Evolutionary conservation across 73 alveolate species (phyloP).

Genomic region (Tetrahymena elliotti): DNA sequence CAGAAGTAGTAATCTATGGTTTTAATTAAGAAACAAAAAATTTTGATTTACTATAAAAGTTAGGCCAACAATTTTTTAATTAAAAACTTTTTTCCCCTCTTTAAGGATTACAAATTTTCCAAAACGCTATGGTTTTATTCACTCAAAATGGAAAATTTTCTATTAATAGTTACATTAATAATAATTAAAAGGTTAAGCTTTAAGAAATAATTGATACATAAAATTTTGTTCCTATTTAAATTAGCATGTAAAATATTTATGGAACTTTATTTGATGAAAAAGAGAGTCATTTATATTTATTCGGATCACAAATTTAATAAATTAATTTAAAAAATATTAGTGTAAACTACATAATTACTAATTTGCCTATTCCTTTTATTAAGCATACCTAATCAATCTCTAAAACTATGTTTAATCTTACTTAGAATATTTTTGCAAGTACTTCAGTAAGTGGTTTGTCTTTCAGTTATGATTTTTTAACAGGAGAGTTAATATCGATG

Average conservation of each 20-base stretch:
- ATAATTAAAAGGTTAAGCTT: neutral
- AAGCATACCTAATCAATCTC: neutral
- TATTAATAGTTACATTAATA: neutral
- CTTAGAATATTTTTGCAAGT: neutral
- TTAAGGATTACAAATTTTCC: neutral
- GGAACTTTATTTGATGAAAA: neutral
- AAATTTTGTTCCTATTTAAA: neutral
- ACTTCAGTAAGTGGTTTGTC: neutral
- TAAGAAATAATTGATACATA: neutral
- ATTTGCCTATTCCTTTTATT: neutral
- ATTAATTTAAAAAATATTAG: neutral
- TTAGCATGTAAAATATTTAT: neutral
- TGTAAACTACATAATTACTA: neutral
- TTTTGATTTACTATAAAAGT: too few relatives aligned
- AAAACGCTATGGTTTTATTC: neutral
- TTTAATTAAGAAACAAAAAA: too few relatives aligned
- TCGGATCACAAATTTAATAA: neutral
- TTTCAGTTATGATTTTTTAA: neutral
- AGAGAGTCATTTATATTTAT: neutral
- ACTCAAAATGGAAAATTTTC: neutral
- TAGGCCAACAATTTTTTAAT: too few relatives aligned
- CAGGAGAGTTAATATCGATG: neutral
- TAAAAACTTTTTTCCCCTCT: neutral
- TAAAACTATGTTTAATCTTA: neutral
- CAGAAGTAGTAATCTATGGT: neutral